A percentile compares a stretch with the other conserved stretches of the same genome.
phyloP scores from a whole-genome alignment of 2,329 filamentous ascomycete species.

The Pyrenophora tritici-repentis region DNA sequence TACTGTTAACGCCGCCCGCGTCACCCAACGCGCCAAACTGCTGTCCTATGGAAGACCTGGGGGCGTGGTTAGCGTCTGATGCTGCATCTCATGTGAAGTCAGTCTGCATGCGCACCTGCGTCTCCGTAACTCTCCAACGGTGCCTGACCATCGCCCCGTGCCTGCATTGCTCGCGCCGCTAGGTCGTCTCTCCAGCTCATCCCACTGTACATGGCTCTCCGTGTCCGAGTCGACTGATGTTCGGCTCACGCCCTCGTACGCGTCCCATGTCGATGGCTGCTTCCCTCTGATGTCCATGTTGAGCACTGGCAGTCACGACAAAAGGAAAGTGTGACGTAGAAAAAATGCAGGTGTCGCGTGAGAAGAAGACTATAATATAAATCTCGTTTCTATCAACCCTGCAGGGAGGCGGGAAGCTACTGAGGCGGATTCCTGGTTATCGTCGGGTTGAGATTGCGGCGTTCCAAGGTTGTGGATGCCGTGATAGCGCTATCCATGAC shows the following conservation, averaged over 20 bases:
- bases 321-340: slow-evolving; percentile 5
- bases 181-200: slow-evolving; percentile 38
- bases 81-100: not conserved
- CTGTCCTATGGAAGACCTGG: slow-evolving; percentile 55
- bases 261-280: slow-evolving; percentile 53
- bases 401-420: slow-evolving; percentile 43
- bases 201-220: slow-evolving; percentile 47
- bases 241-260: slow-evolving; percentile 51
- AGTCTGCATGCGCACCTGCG: slow-evolving; percentile 38
- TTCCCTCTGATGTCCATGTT: slow-evolving; percentile 47
- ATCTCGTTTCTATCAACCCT: slow-evolving; percentile 29
- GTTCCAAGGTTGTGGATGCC: slow-evolving; percentile 11
- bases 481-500: slow-evolving; percentile 15
- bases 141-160: slow-evolving; percentile 27
- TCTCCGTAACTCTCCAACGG: slow-evolving; percentile 40
- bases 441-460: slow-evolving; percentile 33
- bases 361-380: slow-evolving; percentile 11
- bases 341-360: slow-evolving; percentile 5
- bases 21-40: slow-evolving; percentile 63
- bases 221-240: slow-evolving; percentile 49
- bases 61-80: slow-evolving; percentile 6
- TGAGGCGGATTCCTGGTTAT: slow-evolving; percentile 33
- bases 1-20: slow-evolving; percentile 88
- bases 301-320: slow-evolving; percentile 9
- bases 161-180: slow-evolving; percentile 40